Percentiles rank a stretch among this genome's conserved stretches.
Conservation (phyloP, 192 early-diverging fungal genomes). For the Backusella tarrabulga region DNA sequence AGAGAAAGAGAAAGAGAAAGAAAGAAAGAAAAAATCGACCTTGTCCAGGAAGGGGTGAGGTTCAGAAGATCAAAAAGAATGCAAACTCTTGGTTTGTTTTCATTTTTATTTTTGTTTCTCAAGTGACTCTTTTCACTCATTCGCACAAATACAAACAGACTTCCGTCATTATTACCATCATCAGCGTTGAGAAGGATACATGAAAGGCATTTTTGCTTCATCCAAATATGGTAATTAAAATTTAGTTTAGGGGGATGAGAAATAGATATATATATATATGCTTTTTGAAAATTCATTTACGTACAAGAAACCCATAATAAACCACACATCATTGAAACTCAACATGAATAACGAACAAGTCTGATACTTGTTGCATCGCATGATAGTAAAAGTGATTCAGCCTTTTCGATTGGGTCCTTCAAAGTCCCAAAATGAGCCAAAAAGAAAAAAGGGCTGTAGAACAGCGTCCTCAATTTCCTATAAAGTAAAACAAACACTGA, state of each 20-base stretch:
- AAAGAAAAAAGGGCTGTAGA: too few relatives aligned
- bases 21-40: neutral
- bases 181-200: too few relatives aligned
- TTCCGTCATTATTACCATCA: neutral
- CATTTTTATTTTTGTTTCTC: conserved; percentile 6
- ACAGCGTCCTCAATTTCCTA: too few relatives aligned
- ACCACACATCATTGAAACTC: neutral
- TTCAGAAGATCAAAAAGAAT: neutral
- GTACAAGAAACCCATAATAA: too few relatives aligned
- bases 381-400: neutral
- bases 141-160: neutral
- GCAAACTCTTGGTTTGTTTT: neutral
- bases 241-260: neutral
- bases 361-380: neutral
- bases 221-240: neutral
- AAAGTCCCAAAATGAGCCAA: neutral
- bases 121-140: neutral
- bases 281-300: neutral
- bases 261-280: neutral
- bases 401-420: neutral
- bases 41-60: neutral
- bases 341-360: neutral
- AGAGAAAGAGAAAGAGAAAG: neutral
- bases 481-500: too few relatives aligned
- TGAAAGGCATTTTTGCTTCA: neutral